Base-by-base conservation (phyloP, 2,329 filamentous ascomycete genomes). In the Fusarium succisae region DNA sequence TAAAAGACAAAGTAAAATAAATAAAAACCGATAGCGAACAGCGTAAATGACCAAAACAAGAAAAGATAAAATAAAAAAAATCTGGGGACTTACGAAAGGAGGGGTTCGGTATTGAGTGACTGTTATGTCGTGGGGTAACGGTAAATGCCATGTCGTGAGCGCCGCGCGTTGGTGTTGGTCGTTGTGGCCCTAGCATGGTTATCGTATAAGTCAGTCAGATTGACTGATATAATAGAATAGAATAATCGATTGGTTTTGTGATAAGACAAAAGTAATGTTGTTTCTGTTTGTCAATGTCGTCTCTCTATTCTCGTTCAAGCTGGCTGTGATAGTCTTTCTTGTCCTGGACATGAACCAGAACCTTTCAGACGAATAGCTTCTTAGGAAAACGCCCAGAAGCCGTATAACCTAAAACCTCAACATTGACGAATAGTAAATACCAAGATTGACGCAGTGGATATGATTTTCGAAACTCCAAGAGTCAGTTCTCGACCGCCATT, bases 1-100 rank as follows among this genome's bases (percentile, higher is more conserved):
- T 26, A 47, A 53, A 53, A 28, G 37, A 22, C 32, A 26, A 65
- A 37, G 47, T 28, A 63, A 66, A 57, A 51, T 32, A 45, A 56
- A 63, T 38, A 32, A 39, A 65, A n/a, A 51, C 20, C 47, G 43
- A 26, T 26, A 55, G 14, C 35, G 35, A 30, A 38, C 18, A 30
- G 51, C 51, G 35, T 54, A 54, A n/a, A 32, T 30, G 45, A 30
- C 45, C 26, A 14, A 15, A 20, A 22, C 17, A 41, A 63, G 45
- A 20, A 35, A 35, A 15, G 32, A 35, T 35, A 15, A 8, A 14
- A 28, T 37, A n/a, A 59, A 50, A 48, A 50, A 56, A 70, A 72
- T 61, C 63, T 28, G 66, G 73, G 63, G 65, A 79, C 87, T 82
- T 83, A 89, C 87, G 87, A 79, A 89, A 89, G 59, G 86, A 87